phyloP scores from a whole-genome alignment of 176 grass and related monocot species.

The Oryza nivara region DNA sequence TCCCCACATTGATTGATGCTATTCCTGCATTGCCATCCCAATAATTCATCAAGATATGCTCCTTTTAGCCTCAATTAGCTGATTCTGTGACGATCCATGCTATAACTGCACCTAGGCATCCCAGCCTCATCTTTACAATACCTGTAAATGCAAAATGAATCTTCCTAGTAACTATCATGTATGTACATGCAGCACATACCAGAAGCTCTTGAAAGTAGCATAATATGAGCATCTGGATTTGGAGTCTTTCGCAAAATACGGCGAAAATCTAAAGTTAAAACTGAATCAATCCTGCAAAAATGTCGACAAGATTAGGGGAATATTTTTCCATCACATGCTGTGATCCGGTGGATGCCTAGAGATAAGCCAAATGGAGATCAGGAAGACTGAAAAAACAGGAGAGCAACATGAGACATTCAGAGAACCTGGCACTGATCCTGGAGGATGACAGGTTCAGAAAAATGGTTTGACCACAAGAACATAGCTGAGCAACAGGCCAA shows the following conservation, averaged over 20 bases:
- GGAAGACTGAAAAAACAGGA: background rate
- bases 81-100: slow-evolving; percentile 10
- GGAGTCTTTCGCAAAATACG: background rate
- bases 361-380: background rate
- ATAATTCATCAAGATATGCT: background rate
- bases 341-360: background rate
- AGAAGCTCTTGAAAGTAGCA: background rate
- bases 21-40: background rate
- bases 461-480: slow-evolving; percentile 16
- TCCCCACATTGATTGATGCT: background rate
- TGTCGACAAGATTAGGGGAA: slow-evolving; percentile 3
- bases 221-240: background rate
- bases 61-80: background rate
- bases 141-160: background rate
- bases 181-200: background rate
- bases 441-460: background rate
- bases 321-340: slow-evolving; percentile 38
- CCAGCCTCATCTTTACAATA: background rate
- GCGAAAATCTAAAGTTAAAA: background rate
- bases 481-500: background rate
- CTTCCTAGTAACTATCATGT: background rate
- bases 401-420: slow-evolving; percentile 22
- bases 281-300: slow-evolving; percentile 2
- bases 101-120: background rate
- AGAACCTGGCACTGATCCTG: slow-evolving; percentile 23